Base-by-base conservation (phyloP, 176 grass and related monocot species). In the Pontederia crassipes region DNA sequence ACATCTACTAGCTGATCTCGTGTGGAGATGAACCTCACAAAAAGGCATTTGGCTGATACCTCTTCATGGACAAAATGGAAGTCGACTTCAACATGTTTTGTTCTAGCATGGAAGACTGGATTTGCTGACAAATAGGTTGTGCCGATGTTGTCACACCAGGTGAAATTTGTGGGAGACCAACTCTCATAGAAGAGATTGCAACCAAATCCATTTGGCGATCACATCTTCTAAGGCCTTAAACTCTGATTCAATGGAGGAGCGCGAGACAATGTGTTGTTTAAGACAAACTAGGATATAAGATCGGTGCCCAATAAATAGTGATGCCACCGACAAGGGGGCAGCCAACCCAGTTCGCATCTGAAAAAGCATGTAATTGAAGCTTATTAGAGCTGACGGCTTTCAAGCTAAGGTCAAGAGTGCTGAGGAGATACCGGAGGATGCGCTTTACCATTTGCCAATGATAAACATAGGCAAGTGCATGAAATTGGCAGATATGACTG, bases 21-120 rank as follows among this genome's bases (percentile, higher is more conserved):
- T 3, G 32, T 40, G 32, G 32, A 40, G 32, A 40, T 40, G 32
- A 40, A 40, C 32, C 6, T 3, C 4, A 40, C 32, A 40, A 40
- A 4, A 1, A 40, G 32, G 2, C 32, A 7, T 7, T 40, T 40
- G 4, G 32, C 32, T 40, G 32, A 3, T 40, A 40, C 32, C 6
- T 40, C 32, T 40, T 40, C 32, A 1, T 7, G 32, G 2, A 40
- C 32, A 40, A 40, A 40, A 1, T 40, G 32, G 32, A 4, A 40
- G 18, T 74, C 60, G 14, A 74, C 46, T 12, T 74, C 72, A 11
- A 66, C 45, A 15, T 75, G 61, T 56, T 75, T 75, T 6, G 46
- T 75, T 9, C 50, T 17, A 9, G 48, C 9, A 27, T 75, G 72
- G 2, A 55, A 40, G 13, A 75, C 18, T 4, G 26, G 72, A 49